Base-by-base conservation (phyloP, 2,329 filamentous ascomycete genomes). In the Myriosclerotinia duriaeana region DNA sequence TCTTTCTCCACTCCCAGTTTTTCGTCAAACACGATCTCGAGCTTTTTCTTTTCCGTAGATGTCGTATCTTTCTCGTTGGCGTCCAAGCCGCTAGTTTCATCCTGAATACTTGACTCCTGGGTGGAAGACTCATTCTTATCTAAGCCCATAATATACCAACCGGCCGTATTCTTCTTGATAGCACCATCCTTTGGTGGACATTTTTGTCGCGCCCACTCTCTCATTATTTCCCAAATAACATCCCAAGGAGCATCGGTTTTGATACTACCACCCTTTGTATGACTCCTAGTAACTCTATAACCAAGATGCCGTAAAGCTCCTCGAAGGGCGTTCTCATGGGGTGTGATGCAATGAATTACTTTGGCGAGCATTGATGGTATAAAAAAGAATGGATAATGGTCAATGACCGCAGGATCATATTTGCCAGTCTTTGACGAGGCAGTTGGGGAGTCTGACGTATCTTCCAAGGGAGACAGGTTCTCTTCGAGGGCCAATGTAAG, bases 171-270 rank as follows among this genome's bases (percentile, higher is more conserved):
- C 52, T 87, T 83, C 72, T 86, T 89, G 65, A 96, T 82, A 26
- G 87, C 86, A 1, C 85, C 85, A 46, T 88, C 85, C 75, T 91
- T 96, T 67, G 96, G 83, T 0, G 93, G 93, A 0, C 86, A 83
- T 73, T 89, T 90, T 76, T 96, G 92, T 34, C 89, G 85, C 17
- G 91, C 86, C 92, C 93, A 99, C 78, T 97, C 93, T 36, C 91
- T 85, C 87, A 98, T 95, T 38, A 98, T 82, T 76, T 96, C 90
- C 93, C 95, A 98, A 58, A 99, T 85, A 0, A 92, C 88, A 5
- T 82, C 82, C 93, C 93, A 99, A 0, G 93, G 91, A 17, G 95
- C 95, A 78, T 98, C 88, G 0, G 95, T 98, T 80, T 96, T 96
- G 78, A 98, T 88, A 74, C 91, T 95, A 36, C 93, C 94, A 0